These are phyloP conservation scores for Euphorbia schlechtendalii DNA, from an alignment of 441 rosid species.

Conservation along the genomic window DNA sequence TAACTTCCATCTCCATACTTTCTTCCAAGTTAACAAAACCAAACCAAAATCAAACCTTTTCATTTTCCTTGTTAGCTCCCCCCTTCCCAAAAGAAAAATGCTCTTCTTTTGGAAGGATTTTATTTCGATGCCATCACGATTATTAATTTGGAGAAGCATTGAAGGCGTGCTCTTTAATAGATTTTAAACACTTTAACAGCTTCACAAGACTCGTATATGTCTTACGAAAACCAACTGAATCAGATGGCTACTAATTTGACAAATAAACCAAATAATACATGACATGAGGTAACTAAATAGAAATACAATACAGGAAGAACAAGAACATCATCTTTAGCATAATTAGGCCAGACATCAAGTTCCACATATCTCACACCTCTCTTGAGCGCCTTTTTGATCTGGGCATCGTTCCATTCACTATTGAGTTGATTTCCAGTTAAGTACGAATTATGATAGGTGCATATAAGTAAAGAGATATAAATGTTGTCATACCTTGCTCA, in stretches of 20 bases:
- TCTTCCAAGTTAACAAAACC: too few species aligned
- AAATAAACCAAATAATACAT: too few species aligned
- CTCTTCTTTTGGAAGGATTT: too few species aligned
- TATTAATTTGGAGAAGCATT: conserved; percentile 63
- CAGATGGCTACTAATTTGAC: conserved; percentile 3
- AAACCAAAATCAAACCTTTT: too few species aligned
- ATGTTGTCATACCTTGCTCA: conserved; percentile 73
- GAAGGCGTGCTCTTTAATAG: conserved; percentile 69
- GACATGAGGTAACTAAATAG: not conserved
- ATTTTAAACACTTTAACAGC: conserved; percentile 53
- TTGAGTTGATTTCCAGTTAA: conserved; percentile 83
- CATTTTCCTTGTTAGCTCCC: too few species aligned
- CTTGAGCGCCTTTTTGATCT: conserved; percentile 57
- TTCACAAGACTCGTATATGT: conserved; percentile 84
- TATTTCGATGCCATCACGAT: conserved; percentile 80
- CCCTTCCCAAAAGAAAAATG: too few species aligned
- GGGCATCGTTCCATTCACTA: conserved; percentile 81
- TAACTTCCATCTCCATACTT: too few species aligned
- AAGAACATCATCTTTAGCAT: conserved; percentile 47
- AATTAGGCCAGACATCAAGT: conserved; percentile 85
- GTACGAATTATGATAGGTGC: conserved; percentile 83
- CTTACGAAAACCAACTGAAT: too few species aligned
- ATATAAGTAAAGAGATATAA: conserved; percentile 79
- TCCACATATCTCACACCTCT: conserved; percentile 83
- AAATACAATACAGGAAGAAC: conserved; percentile 80